Evolutionary conservation across 169 alveolate genomes (phyloP), one percentile per base, ranked within the genome.

Genomic region (Plasmodium adleri): DNA sequence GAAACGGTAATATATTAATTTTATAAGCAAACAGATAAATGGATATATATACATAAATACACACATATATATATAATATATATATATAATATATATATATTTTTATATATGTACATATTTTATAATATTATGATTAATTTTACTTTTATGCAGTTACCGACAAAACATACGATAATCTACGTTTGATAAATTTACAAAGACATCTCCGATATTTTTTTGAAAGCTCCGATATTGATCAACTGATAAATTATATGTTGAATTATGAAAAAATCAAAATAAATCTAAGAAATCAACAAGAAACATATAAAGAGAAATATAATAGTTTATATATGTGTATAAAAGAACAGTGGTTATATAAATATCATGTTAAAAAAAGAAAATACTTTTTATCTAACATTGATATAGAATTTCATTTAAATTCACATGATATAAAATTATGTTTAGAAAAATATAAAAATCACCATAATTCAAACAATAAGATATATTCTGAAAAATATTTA

Each of bases 341-440:
- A 56, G 85, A 68, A 12, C 85, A 83, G 49, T 83, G 91, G 91
- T 4, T 83, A 13, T 83, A 83, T 28, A 83, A 83, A 39, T 50
- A 67, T 47, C 68, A 45, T 26, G 39, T 83, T 17, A 47, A 58
- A 22, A 54, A 68, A 45, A 39, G 43, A 54, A 83, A 83, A 43
- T 20, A 71, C 15, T 56, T 54, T 50, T 15, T 83, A 0, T 56
- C 83, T 39, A 83, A 83, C 20, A 54, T 67, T 52, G 56, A 68
- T 68, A 28, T 83, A 43, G 58, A 47, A 54, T 68, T 83, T 28
- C 68, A 68, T 5, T 56, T 83, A 32, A 70, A 68, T 47, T 28
- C 70, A 3, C 63, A 83, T 39, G 91, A 83, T 28, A 20, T 83
- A 24, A 83, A 83, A 68, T 12, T 8, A 32, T 83, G 91, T 50